A percentile compares a stretch with the other conserved stretches of the same genome.
phyloP scores from a whole-genome alignment of 257 asterid genomes.

The Penstemon barbatus region DNA sequence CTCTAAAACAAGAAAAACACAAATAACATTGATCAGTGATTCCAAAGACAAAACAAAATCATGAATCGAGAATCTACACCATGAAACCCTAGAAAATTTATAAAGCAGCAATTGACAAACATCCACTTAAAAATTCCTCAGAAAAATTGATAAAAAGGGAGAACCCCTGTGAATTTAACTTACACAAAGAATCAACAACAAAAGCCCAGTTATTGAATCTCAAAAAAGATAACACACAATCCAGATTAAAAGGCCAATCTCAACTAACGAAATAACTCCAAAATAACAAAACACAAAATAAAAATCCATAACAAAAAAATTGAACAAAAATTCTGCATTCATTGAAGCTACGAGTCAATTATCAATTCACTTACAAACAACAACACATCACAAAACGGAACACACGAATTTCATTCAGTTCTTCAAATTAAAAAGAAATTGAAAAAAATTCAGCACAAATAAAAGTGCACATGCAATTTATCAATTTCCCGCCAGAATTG shows the following conservation, averaged over 20 bases:
- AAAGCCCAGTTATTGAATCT: conserved; percentile 24
- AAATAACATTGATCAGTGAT: conserved; percentile 28
- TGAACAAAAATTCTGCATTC: conserved; percentile 37
- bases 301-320: not conserved
- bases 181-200: conserved; percentile 16
- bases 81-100: conserved; percentile 22
- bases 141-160: conserved; percentile 9
- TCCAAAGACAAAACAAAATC: not conserved
- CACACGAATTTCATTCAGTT: conserved; percentile 22
- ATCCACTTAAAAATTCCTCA: conserved; percentile 27
- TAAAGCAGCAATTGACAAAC: conserved; percentile 1
- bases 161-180: conserved; percentile 15
- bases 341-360: conserved; percentile 39
- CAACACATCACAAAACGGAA: conserved; percentile 15
- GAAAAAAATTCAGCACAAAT: not conserved
- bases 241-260: conserved; percentile 13
- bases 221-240: not conserved
- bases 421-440: conserved; percentile 5
- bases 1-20: conserved; percentile 30
- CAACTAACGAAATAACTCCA: not conserved
- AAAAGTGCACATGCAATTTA: conserved; percentile 32
- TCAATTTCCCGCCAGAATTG: conserved; percentile 38
- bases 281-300: not conserved
- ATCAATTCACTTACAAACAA: not conserved
- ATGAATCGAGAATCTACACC: conserved; percentile 17